Evolutionary conservation across 345 rosid genomes (phyloP).

Genomic region (Arabidopsis suecica): DNA sequence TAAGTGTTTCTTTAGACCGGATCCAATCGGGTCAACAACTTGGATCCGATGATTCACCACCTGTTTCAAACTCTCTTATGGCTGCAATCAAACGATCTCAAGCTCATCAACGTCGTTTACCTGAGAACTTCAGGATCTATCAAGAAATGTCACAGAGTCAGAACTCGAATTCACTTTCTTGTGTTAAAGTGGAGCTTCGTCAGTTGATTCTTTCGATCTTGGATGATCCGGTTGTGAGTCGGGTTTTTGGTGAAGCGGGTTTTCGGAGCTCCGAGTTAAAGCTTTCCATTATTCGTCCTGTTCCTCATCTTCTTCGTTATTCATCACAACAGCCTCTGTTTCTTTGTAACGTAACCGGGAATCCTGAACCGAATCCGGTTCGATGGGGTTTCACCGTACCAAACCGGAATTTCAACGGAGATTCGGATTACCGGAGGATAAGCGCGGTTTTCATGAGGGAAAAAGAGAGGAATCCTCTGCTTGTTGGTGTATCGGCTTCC

Average conservation of each 20-base stretch:
- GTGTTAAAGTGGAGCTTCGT: conserved; percentile 84
- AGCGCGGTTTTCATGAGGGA: conserved; percentile 56
- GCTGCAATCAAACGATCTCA: conserved; percentile 97
- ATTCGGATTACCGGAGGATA: conserved; percentile 61
- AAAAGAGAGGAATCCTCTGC: conserved; percentile 75
- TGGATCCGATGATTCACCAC: conserved; percentile 55
- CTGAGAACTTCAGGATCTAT: conserved; percentile 79
- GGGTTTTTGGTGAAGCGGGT: conserved; percentile 90
- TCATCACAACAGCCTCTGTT: conserved; percentile 66
- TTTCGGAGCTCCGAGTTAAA: conserved; percentile 88
- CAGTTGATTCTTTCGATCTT: conserved; percentile 76
- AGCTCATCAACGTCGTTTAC: conserved; percentile 86
- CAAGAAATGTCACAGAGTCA: conserved; percentile 64
- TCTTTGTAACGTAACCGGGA: conserved; percentile 53
- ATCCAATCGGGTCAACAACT: conserved; percentile 70
- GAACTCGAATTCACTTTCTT: conserved; percentile 37
- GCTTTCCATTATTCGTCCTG: conserved; percentile 78
- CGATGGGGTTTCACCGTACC: conserved; percentile 51
- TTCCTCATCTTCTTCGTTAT: conserved; percentile 64
- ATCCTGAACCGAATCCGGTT: conserved; percentile 42
- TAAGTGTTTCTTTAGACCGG: conserved; percentile 83
- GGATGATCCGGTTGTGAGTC: conserved; percentile 91
- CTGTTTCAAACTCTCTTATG: conserved; percentile 92
- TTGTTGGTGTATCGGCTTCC: conserved; percentile 65
- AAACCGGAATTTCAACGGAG: conserved; percentile 53